Conservation (phyloP, 2,329 filamentous ascomycete species). For the Incumbomyces lentus region DNA sequence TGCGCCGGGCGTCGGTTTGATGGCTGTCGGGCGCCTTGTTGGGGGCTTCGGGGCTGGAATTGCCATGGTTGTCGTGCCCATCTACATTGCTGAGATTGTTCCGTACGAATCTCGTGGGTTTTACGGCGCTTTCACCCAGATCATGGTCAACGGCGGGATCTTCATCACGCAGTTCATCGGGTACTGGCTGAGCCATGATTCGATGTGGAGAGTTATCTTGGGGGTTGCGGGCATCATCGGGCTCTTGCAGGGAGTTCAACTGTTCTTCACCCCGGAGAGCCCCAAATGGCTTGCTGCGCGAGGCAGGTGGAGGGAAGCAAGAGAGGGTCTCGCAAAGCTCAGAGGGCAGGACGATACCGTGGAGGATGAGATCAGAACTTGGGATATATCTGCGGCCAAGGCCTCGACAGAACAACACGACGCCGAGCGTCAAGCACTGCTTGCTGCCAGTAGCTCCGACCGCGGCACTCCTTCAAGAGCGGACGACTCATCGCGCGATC, state of each 20-base stretch:
- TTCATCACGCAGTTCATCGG: slow-evolving; percentile 72
- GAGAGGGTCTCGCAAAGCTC: slow-evolving; percentile 60
- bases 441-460: slow-evolving; percentile 29
- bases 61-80: slow-evolving; percentile 80
- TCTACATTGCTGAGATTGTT: slow-evolving; percentile 88
- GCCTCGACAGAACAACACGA: slow-evolving; percentile 16
- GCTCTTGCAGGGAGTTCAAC: slow-evolving; percentile 53
- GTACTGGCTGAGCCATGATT: slow-evolving; percentile 72
- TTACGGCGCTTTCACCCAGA: slow-evolving; percentile 77
- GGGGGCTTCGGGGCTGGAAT: slow-evolving; percentile 79
- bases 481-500: slow-evolving; percentile 25
- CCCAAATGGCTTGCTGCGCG: slow-evolving; percentile 73
- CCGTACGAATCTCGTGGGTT: slow-evolving; percentile 65
- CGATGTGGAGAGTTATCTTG: slow-evolving; percentile 75
- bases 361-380: slow-evolving; percentile 58
- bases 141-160: slow-evolving; percentile 89
- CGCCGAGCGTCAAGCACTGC: slow-evolving; percentile 62
- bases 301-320: slow-evolving; percentile 51
- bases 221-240: slow-evolving; percentile 62
- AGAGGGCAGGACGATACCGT: slow-evolving; percentile 61
- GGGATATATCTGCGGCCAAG: slow-evolving; percentile 29
- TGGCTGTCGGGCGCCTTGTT: slow-evolving; percentile 66
- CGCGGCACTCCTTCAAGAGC: slow-evolving; percentile 17
- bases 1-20: slow-evolving; percentile 53
- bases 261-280: slow-evolving; percentile 75